Evolutionary conservation across 371 early-diverging fungal genomes (phyloP).

Genomic region (Mortierella sp.): DNA sequence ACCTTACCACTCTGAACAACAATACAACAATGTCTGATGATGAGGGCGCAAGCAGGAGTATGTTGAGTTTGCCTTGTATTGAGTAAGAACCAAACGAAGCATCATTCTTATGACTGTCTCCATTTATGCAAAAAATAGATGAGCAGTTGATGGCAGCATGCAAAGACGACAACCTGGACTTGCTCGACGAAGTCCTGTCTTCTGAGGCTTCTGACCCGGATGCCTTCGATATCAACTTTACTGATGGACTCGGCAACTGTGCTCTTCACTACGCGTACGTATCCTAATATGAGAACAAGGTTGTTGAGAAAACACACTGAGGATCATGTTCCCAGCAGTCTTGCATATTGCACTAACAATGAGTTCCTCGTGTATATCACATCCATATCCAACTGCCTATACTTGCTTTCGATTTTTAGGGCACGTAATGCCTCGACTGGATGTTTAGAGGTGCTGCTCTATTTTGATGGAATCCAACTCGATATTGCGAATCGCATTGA

Average conservation of each 20-base stretch:
- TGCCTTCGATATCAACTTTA: slow-evolving; percentile 63
- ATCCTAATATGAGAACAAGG: too few relatives aligned
- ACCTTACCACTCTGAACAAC: background rate
- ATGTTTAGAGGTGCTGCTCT: slow-evolving; percentile 66
- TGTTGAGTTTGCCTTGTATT: background rate
- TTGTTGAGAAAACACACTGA: too few relatives aligned
- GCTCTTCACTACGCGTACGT: slow-evolving; percentile 76
- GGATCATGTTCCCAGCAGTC: too few relatives aligned
- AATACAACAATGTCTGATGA: slow-evolving; percentile 22
- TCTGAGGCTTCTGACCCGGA: slow-evolving; percentile 33
- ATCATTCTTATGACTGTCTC: background rate
- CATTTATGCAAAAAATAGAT: slow-evolving; percentile 10
- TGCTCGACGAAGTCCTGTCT: slow-evolving; percentile 36
- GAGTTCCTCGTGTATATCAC: background rate
- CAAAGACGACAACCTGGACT: slow-evolving; percentile 36
- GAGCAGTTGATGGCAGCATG: slow-evolving; percentile 45
- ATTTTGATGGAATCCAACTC: slow-evolving; percentile 58
- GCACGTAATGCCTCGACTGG: slow-evolving; percentile 67
- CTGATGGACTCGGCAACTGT: slow-evolving; percentile 71
- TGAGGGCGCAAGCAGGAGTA: slow-evolving; percentile 32
- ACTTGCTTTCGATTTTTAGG: too few relatives aligned
- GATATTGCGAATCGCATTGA: slow-evolving; percentile 65
- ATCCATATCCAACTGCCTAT: too few relatives aligned
- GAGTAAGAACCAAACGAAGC: background rate
- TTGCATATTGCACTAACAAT: too few relatives aligned